Base-by-base conservation (phyloP, 345 rosid species). In the Pseudoturritis turrita region DNA sequence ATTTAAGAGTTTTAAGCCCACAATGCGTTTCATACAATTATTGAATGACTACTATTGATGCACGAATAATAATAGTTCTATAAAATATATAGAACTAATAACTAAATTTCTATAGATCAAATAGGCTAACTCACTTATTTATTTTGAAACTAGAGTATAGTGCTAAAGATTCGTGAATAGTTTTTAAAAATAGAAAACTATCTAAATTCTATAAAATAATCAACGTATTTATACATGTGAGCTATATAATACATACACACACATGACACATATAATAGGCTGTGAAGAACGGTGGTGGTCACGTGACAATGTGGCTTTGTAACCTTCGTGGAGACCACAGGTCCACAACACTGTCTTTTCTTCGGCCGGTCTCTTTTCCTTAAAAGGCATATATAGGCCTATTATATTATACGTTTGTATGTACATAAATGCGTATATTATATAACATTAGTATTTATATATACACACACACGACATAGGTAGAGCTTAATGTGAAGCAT, bases 401-500 rank as follows among this genome's bases (percentile, higher is more conserved):
- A 65, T 63, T 73, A 73, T 37, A 65, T 65, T 65, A 57, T 73
- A 73, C 78, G 72, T 43, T 74, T 39, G 11, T 19, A 39, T 31
- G 33, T 56, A 46, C 52, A 65, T 57, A 47, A 49, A 65, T 73
- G 45, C 52, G 59, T 51, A 66, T 51, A 66, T 51, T 74, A 18
- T 6, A 11, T 39, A 55, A 55, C 14, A 56, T 19, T 55, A 46
- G 65, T 73, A 18, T 56, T 17, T 37, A 25, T 40, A 43, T 72
- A 64, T 52, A 54, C 56, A 62, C 44, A 61, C 26, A 44, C 37
- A 26, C 8, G 17, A 45, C 26, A 62, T 26, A 60, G 53, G 22
- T 72, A 73, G 72, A 57, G 63, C 69, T 59, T 68, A 68, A 61
- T 75, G 79, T 61, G 79, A 53, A 61, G 79, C 79, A 75, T 75